Base-by-base conservation (phyloP, 2,329 filamentous ascomycete genomes). In the Arachnopeziza araneosa region DNA sequence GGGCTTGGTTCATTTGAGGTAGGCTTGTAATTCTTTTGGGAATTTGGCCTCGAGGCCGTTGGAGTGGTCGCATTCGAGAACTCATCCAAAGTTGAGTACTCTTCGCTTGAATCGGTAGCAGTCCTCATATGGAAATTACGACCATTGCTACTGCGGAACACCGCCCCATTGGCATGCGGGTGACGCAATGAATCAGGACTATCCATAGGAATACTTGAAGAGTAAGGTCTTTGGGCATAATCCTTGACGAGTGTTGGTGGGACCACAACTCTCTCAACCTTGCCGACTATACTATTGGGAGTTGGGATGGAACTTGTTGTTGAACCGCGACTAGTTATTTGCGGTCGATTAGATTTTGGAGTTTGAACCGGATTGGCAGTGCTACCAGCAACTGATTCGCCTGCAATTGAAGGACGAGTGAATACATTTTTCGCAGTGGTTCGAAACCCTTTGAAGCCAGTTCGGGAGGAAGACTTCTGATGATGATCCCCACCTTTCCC, bases 21-120 rank as follows among this genome's bases (percentile, higher is more conserved):
- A 44, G 36, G 36, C 36, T 44, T 44, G 17, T 44, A 44, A 44
- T 44, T 44, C 36, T 44, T 44, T 12, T 44, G 59, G 8, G 69
- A 70, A 19, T 65, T 62, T 50, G 69, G 68, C 54, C 67, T 64
- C 0, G 69, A 71, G 7, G 59, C 61, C 24, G 60, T 64, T 32
- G 69, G 69, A 10, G 68, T 70, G 12, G 69, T 70, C 22, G 67
- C 61, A 54, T 65, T 69, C 7, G 69, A 69, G 32, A 61, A 63
- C 32, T 67, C 66, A 55, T 69, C 66, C 2, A 66, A 59, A 21
- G 60, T 65, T 5, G 67, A 64, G 50, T 68, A 68, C n/a, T 69
- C 69, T 36, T 70, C 69, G 49, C 69, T 70, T 23, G 69, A 70
- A 56, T 65, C 66, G 23, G 63, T 66, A 17, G 60, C 60, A 50